Evolutionary conservation across 768 basidiomycete species (phyloP).

Genomic region (Rhizopogon sp.): DNA sequence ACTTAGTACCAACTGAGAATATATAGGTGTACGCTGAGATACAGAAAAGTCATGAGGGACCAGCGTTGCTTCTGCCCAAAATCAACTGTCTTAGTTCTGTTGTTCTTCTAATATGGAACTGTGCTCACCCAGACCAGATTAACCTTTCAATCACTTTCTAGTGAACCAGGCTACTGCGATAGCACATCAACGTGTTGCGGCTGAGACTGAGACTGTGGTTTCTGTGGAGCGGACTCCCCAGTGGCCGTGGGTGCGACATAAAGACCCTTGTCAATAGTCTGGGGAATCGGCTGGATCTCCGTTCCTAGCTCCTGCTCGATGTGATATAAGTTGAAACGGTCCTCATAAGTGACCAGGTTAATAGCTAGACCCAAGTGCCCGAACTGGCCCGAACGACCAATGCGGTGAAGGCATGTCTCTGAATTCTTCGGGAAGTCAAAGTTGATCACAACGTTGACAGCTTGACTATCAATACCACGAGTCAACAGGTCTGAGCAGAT

Average conservation of each 20-base stretch:
- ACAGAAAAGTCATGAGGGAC: too few species aligned
- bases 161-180: too few species aligned
- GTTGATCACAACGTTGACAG: slow-evolving; percentile 99
- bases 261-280: slow-evolving; percentile 82
- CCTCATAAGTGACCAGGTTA: slow-evolving; percentile 97
- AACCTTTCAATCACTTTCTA: too few species aligned
- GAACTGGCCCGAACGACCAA: slow-evolving; percentile 96
- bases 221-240: slow-evolving; percentile 42
- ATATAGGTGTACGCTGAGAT: too few species aligned
- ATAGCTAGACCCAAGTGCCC: slow-evolving; percentile 97
- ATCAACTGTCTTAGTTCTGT: too few species aligned
- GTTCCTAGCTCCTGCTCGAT: slow-evolving; percentile 99
- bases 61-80: too few species aligned
- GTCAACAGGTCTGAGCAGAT: slow-evolving; percentile 98
- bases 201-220: slow-evolving; percentile 29
- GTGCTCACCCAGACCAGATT: too few species aligned
- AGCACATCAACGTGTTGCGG: too few species aligned
- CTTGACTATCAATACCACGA: slow-evolving; percentile 99
- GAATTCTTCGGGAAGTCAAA: slow-evolving; percentile 99
- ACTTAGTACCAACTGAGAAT: too few species aligned
- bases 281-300: slow-evolving; percentile 94
- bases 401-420: slow-evolving; percentile 97
- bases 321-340: slow-evolving; percentile 94
- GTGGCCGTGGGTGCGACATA: slow-evolving; percentile 78
- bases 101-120: too few species aligned